Evolutionary conservation across 163 green algal genomes (phyloP).

Genomic region (Chlamydomonas reinhardtii): DNA sequence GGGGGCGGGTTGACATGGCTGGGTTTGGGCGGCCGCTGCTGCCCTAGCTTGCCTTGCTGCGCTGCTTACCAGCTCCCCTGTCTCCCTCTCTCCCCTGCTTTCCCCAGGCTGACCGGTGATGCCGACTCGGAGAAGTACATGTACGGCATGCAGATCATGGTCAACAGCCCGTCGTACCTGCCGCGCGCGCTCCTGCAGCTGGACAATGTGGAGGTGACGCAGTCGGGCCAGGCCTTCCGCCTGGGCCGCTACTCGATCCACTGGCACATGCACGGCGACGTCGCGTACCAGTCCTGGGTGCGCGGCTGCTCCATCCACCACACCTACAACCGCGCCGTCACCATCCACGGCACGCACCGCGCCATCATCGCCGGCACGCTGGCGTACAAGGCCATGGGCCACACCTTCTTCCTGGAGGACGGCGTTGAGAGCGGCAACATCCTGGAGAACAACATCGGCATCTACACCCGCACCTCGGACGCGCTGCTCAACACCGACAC

Average conservation of each 20-base stretch:
- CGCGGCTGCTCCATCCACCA: slow-evolving; percentile 67
- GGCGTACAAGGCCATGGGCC: slow-evolving; percentile 71
- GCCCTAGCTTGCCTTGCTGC: no score
- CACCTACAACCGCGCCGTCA: slow-evolving; percentile 68
- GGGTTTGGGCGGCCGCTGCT: no score
- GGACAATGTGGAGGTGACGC: slow-evolving; percentile 61
- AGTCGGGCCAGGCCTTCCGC: slow-evolving; percentile 65
- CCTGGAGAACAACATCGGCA: slow-evolving; percentile 75
- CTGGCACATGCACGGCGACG: slow-evolving; percentile 77
- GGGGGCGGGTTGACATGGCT: no score
- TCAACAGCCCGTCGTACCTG: slow-evolving; percentile 43
- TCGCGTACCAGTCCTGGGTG: slow-evolving; percentile 56
- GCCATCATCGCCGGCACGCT: slow-evolving; percentile 58
- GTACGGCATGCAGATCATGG: slow-evolving; percentile 62
- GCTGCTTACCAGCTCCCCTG: no score
- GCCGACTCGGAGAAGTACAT: slow-evolving; percentile 25
- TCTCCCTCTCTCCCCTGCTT: no score
- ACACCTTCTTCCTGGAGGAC: slow-evolving; percentile 81
- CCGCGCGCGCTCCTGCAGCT: slow-evolving; percentile 44
- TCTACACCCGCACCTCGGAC: slow-evolving; percentile 62
- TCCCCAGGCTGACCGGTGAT: slow-evolving; percentile 48
- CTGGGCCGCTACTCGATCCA: slow-evolving; percentile 80
- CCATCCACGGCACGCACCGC: slow-evolving; percentile 66
- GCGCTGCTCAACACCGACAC: slow-evolving; percentile 80
- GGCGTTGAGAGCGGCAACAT: slow-evolving; percentile 76